Conservation (phyloP, 2,329 filamentous ascomycete species). For the Xylariaceae sp. region DNA sequence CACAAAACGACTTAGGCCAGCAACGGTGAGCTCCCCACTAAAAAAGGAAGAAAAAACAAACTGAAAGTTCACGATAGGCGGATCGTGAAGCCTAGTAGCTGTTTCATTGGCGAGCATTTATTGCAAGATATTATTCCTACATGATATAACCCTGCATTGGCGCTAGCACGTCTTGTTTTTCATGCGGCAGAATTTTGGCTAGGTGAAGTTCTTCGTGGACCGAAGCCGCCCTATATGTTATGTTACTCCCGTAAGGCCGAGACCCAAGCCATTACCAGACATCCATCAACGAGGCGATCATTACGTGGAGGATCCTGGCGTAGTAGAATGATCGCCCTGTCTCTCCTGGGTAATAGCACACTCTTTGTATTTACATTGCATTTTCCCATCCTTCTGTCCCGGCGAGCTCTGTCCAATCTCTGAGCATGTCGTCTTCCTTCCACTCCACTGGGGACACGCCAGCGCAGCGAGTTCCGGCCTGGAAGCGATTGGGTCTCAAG, state of each 20-base stretch:
- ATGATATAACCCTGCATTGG: constrained; percentile 10
- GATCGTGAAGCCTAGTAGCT: not conserved
- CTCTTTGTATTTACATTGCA: not conserved
- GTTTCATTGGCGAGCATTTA: constrained; percentile 4
- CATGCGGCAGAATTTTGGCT: constrained; percentile 15
- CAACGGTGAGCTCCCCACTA: too few species aligned
- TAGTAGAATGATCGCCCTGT: not conserved
- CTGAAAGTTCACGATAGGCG: constrained; percentile 16
- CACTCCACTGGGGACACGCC: constrained; percentile 49
- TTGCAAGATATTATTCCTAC: constrained; percentile 1
- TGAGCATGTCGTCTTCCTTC: constrained; percentile 49
- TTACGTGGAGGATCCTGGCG: not conserved
- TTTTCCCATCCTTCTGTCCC: constrained; percentile 21
- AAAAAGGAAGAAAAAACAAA: constrained; percentile 6
- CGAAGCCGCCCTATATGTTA: too few species aligned
- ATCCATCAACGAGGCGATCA: not conserved
- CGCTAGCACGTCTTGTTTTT: constrained; percentile 10
- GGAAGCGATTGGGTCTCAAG: constrained; percentile 69
- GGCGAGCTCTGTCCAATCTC: constrained; percentile 34
- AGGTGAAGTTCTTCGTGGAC: too few species aligned
- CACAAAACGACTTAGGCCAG: not conserved
- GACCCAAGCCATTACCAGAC: not conserved
- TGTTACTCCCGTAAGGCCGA: too few species aligned
- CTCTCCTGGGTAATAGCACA: constrained; percentile 7
- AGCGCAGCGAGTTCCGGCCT: constrained; percentile 59